Conservation (phyloP, 306 rosid species). For the Hippophae tibetana region DNA sequence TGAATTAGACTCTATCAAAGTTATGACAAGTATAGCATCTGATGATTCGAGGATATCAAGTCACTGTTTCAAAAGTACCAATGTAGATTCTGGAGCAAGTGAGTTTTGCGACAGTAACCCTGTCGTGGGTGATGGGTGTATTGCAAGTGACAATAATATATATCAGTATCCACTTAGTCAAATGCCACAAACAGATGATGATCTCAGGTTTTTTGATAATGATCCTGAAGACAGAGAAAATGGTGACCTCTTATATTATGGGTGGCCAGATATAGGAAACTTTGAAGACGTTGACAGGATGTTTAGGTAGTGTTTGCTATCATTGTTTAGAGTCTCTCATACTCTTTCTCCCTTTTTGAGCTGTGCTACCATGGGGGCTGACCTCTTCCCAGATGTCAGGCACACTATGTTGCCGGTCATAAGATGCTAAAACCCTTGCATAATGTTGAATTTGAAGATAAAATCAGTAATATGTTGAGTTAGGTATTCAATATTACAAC, state of each 20-base stretch:
- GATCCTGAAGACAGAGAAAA: slow-evolving; percentile 29
- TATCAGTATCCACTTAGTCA: slow-evolving; percentile 41
- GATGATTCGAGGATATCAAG: slow-evolving; percentile 34
- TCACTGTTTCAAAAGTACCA: slow-evolving; percentile 34
- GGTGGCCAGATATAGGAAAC: slow-evolving; percentile 69
- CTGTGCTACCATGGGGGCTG: slow-evolving; percentile 1
- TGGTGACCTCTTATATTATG: slow-evolving; percentile 29
- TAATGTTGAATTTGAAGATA: too few relatives aligned
- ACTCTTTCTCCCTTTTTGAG: not conserved
- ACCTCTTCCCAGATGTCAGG: too few relatives aligned
- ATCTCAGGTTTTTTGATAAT: slow-evolving; percentile 60
- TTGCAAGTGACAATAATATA: slow-evolving; percentile 38
- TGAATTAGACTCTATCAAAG: slow-evolving; percentile 36
- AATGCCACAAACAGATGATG: slow-evolving; percentile 46
- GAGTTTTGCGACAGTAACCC: slow-evolving; percentile 42
- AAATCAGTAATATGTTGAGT: too few relatives aligned
- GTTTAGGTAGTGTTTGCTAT: slow-evolving; percentile 47
- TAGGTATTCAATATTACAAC: too few relatives aligned
- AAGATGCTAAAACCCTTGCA: too few relatives aligned
- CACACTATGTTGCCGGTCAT: too few relatives aligned
- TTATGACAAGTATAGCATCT: slow-evolving; percentile 28
- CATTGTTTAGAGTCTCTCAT: not conserved
- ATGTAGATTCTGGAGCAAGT: slow-evolving; percentile 33
- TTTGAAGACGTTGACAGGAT: slow-evolving; percentile 84
- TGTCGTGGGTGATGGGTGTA: slow-evolving; percentile 46